A percentile compares a stretch with the other conserved stretches of the same genome.
Evolutionary conservation across 176 grass and related monocot species (phyloP).

Genomic region (Rhipidocladum racemiflorum): DNA sequence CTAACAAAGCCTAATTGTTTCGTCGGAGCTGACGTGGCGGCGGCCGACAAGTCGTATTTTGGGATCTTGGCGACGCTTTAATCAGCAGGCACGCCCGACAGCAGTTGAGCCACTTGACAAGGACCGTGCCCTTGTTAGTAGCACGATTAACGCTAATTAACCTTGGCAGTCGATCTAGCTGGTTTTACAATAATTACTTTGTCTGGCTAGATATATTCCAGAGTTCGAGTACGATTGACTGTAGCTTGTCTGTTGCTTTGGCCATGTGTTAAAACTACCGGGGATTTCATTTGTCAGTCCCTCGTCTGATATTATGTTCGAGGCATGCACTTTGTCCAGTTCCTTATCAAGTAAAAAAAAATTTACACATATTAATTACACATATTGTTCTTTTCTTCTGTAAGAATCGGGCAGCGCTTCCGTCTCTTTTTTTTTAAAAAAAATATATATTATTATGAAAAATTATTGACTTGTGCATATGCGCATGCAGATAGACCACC

Average conservation of each 20-base stretch:
- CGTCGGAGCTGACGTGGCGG: conserved; percentile 3
- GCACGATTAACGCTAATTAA: not conserved
- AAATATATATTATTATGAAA: not conserved
- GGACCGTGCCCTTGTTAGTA: conserved; percentile 1
- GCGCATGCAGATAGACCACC: not conserved
- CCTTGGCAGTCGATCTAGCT: no score
- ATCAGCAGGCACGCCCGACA: conserved; percentile 30
- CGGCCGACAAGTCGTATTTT: not conserved
- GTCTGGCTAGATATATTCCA: not conserved
- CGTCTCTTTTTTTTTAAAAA: no score
- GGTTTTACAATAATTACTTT: not conserved
- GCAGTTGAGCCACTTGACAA: conserved; percentile 9
- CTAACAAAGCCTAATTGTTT: not conserved
- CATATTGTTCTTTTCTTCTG: not conserved
- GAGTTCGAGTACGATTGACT: not conserved
- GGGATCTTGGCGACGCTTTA: not conserved
- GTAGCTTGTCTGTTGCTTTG: not conserved
- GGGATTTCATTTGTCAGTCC: not conserved
- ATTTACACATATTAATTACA: not conserved
- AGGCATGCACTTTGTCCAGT: not conserved
- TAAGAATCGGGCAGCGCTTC: no score
- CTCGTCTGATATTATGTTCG: not conserved
- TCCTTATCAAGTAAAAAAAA: not conserved
- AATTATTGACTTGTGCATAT: not conserved
- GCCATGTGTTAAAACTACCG: not conserved